Percentiles rank a stretch among this genome's conserved stretches.
phyloP scores from a whole-genome alignment of 768 basidiomycete species.

The Amanita phalloides region DNA sequence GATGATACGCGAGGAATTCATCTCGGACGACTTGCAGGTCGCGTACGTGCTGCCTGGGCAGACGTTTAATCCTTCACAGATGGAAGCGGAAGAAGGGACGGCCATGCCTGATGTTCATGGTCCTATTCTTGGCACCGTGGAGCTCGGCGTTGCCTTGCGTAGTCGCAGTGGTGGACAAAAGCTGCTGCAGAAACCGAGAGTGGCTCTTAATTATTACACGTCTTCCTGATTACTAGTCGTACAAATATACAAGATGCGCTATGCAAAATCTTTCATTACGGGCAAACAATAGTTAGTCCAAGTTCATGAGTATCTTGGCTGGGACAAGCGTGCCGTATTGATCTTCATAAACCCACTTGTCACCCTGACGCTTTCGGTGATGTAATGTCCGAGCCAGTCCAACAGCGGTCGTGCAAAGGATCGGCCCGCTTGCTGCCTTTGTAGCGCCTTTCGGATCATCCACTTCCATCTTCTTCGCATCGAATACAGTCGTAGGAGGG shows the following conservation, averaged over 20 bases:
- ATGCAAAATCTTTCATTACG: too few relatives aligned
- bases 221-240: not conserved
- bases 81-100: not conserved
- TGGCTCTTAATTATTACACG: not conserved
- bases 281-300: not conserved
- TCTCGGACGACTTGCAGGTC: not conserved
- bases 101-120: not conserved
- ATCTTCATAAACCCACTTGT: not conserved
- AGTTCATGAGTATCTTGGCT: not conserved
- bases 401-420: not conserved
- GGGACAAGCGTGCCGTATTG: not conserved
- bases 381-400: not conserved
- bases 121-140: not conserved
- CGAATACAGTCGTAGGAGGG: not conserved
- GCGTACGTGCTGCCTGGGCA: not conserved
- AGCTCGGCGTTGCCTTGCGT: not conserved
- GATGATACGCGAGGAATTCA: conserved; percentile 2
- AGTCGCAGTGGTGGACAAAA: not conserved
- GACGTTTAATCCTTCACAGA: not conserved
- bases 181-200: not conserved
- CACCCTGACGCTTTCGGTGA: not conserved
- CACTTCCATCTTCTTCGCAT: not conserved
- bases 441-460: not conserved
- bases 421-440: not conserved
- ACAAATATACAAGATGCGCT: not conserved